These are phyloP conservation scores for Globisporangium echinulatum DNA, from an alignment of 352 stramenopile species.

Conservation along the genomic window DNA sequence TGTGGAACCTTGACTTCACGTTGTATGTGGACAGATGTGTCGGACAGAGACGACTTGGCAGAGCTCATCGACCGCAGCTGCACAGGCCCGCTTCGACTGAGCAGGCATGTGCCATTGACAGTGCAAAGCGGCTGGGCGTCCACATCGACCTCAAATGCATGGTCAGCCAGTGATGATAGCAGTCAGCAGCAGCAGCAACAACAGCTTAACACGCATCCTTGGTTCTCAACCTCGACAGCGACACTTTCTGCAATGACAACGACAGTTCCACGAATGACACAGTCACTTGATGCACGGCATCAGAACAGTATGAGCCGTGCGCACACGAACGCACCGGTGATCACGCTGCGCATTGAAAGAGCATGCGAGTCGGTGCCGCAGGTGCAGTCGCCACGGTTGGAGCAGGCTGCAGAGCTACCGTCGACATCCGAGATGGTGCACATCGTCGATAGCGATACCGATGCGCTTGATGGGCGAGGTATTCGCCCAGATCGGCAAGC, in stretches of 20 bases:
- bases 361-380: neutral
- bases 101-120: neutral
- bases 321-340: neutral
- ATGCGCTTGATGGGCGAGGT: too few species aligned
- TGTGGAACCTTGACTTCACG: neutral
- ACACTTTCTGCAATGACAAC: too few species aligned
- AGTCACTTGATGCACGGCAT: too few species aligned
- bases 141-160: neutral
- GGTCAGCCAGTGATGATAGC: too few species aligned
- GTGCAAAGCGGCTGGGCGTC: neutral
- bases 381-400: neutral
- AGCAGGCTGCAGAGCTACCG: constrained; percentile 19
- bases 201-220: too few species aligned
- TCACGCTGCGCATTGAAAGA: constrained; percentile 9
- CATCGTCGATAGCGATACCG: constrained; percentile 6
- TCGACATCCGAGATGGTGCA: constrained; percentile 40
- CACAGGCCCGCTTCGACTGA: neutral
- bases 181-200: too few species aligned
- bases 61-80: constrained; percentile 16
- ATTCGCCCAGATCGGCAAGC: neutral
- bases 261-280: too few species aligned
- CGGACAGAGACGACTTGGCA: constrained; percentile 19
- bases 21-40: constrained; percentile 13
- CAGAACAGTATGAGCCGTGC: too few species aligned
- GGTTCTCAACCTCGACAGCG: too few species aligned